phyloP scores from a whole-genome alignment of 2,329 filamentous ascomycete species.

The Akanthomyces uredinophilus region DNA sequence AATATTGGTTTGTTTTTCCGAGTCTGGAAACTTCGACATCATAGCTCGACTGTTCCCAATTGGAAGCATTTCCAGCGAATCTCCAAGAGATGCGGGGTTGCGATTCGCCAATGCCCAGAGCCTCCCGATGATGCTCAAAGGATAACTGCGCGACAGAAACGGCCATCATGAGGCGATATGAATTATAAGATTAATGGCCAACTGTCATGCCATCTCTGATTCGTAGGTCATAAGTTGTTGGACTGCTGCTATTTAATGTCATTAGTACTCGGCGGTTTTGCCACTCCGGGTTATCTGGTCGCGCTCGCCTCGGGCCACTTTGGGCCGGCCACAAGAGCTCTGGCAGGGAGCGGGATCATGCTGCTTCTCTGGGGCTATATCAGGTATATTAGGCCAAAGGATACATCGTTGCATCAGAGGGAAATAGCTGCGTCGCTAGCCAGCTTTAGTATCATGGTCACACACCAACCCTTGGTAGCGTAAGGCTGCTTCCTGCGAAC shows the following conservation, averaged over 20 bases:
- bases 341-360: background rate
- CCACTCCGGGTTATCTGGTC: background rate
- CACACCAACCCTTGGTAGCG: background rate
- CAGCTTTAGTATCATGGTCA: background rate
- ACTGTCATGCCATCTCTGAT: too few relatives aligned
- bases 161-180: conserved; percentile 25
- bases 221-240: too few relatives aligned
- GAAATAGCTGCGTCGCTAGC: background rate
- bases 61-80: conserved; percentile 32
- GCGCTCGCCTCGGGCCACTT: background rate
- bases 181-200: background rate
- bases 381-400: background rate
- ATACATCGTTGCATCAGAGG: background rate
- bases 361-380: too few relatives aligned
- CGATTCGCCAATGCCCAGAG: conserved; percentile 40
- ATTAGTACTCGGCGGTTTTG: background rate
- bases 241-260: background rate
- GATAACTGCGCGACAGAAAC: conserved; percentile 34
- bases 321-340: background rate
- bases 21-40: conserved; percentile 36
- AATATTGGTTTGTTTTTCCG: background rate
- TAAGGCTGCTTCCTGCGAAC: background rate
- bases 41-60: conserved; percentile 41
- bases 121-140: conserved; percentile 37
- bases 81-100: conserved; percentile 43